Conservation (phyloP, 768 basidiomycete genomes). For the Tylopilus cervinicoccineus region DNA sequence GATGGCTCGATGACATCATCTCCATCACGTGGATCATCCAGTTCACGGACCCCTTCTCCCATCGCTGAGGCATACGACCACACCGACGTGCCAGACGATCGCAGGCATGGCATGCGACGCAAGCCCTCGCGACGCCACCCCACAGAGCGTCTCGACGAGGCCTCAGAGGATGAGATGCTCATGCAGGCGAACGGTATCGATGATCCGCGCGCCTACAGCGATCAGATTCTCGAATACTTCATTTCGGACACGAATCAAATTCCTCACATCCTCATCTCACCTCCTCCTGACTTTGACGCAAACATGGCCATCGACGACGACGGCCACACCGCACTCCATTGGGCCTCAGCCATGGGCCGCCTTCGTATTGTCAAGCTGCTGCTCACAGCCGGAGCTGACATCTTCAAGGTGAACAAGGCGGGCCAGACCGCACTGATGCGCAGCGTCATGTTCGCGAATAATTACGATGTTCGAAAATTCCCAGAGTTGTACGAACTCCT, state of each 20-base stretch:
- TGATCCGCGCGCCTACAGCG: slow-evolving; percentile 77
- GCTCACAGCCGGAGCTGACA: slow-evolving; percentile 90
- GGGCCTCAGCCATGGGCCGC: slow-evolving; percentile 99
- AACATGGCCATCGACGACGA: slow-evolving; percentile 98
- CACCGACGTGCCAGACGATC: slow-evolving; percentile 17
- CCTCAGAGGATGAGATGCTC: slow-evolving; percentile 40
- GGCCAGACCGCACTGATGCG: slow-evolving; percentile 99
- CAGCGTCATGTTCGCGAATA: slow-evolving; percentile 99
- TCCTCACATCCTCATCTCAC: slow-evolving; percentile 80
- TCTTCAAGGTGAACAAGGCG: slow-evolving; percentile 93
- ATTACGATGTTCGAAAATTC: slow-evolving; percentile 98
- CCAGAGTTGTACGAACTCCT: slow-evolving; percentile 95
- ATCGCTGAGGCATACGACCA: slow-evolving; percentile 48
- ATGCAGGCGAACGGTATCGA: slow-evolving; percentile 40
- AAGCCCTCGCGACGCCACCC: slow-evolving; percentile 46
- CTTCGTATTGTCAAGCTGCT: slow-evolving; percentile 93
- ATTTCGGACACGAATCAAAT: slow-evolving; percentile 95
- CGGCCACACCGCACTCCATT: slow-evolving; percentile 94
- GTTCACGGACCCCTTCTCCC: slow-evolving; percentile 92
- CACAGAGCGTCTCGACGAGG: slow-evolving; percentile 44
- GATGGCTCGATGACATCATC: slow-evolving; percentile 90
- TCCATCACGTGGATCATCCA: slow-evolving; percentile 79
- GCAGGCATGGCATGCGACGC: slow-evolving; percentile 38
- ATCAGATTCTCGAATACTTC: slow-evolving; percentile 97
- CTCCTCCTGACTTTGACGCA: slow-evolving; percentile 89